A percentile compares a stretch with the other conserved stretches of the same genome.
phyloP scores from a whole-genome alignment of 805 yeast genomes.

The Metschnikowia aberdeeniae region DNA sequence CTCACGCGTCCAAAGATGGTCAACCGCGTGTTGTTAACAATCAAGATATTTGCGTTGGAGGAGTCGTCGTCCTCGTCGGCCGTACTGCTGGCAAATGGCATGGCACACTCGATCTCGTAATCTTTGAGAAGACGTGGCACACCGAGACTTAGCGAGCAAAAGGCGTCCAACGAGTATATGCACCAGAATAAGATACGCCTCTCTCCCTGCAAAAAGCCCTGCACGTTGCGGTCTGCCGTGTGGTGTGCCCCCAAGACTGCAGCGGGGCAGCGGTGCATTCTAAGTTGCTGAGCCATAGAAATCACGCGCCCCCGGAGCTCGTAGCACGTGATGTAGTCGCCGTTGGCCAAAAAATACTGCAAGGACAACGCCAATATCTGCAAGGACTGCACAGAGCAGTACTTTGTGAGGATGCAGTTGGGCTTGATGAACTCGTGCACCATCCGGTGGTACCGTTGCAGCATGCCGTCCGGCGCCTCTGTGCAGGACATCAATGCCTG shows the following conservation, averaged over 20 bases:
- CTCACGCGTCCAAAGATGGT: constrained; percentile 69
- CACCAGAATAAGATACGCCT: constrained; percentile 84
- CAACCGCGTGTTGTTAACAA: constrained; percentile 55
- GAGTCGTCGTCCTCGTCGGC: constrained; percentile 32
- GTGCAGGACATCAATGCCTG: constrained; percentile 46
- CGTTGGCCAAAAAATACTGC: constrained; percentile 66
- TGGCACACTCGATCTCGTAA: constrained; percentile 79
- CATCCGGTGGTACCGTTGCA: constrained; percentile 54
- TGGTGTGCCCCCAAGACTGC: constrained; percentile 63
- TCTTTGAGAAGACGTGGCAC: constrained; percentile 79
- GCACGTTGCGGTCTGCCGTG: constrained; percentile 35
- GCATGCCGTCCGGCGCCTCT: constrained; percentile 11
- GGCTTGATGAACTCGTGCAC: constrained; percentile 59
- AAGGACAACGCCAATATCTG: constrained; percentile 67
- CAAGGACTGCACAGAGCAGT: constrained; percentile 62
- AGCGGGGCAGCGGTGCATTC: constrained; percentile 83
- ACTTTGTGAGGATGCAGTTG: constrained; percentile 52
- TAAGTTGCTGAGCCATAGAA: constrained; percentile 79
- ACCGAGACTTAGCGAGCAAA: constrained; percentile 72
- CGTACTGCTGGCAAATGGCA: constrained; percentile 57
- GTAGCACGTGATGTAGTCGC: constrained; percentile 71
- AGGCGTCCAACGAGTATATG: constrained; percentile 69
- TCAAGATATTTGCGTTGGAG: constrained; percentile 51
- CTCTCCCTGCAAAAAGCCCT: constrained; percentile 73
- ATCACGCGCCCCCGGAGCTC: constrained; percentile 70